Base-by-base conservation (phyloP, 1,284 basidiomycete genomes). In the Fomes fomentarius region DNA sequence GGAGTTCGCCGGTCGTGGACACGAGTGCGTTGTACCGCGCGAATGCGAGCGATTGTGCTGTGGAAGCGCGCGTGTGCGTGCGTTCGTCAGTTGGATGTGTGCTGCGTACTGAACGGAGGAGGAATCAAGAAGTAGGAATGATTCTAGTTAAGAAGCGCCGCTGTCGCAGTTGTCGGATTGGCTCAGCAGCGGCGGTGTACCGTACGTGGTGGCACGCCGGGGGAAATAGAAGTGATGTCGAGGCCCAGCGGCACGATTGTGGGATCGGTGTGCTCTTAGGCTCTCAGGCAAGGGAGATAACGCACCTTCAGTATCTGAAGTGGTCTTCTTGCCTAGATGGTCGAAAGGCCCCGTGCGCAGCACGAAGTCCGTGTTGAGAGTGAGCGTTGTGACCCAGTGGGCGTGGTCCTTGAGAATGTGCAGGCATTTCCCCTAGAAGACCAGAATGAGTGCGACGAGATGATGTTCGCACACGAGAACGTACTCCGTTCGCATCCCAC, bases 341-440 rank as follows among this genome's bases (percentile, higher is more conserved):
- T 98, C 96, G 64, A 92, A 99, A 0, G 96, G 94, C 0, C 97
- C 96, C 0, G 96, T 98, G 3, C 96, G 87, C 9, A 98, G 80
- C 14, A 96, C 85, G 69, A 96, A 98, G 70, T 99, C 96, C 14
- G 96, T 97, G 66, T 94, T 96, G 51, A 99, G 81, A 2, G 96
- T 89, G 43, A 99, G 84, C 0, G 96, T 98, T 41, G 96, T 99
- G 19, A 99, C 96, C 96, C 96, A 98, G 69, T 99, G 97, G 0
- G 96, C 96, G 66, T 99, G 97, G 61, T 98, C 95, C 71, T 91
- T 94, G 25, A 99, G 77, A 1, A 87, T 89, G 80, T 89, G 79
- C 43, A 91, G 66, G 40, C 77, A 78, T 62, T 76, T 81, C 0
- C 87, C 89, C 84, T 89, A 50, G n/a, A 6, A 1, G 53, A 47